Evolutionary conservation across 2,329 filamentous ascomycete genomes (phyloP).

Genomic region (Acephala macrosclerotiorum): DNA sequence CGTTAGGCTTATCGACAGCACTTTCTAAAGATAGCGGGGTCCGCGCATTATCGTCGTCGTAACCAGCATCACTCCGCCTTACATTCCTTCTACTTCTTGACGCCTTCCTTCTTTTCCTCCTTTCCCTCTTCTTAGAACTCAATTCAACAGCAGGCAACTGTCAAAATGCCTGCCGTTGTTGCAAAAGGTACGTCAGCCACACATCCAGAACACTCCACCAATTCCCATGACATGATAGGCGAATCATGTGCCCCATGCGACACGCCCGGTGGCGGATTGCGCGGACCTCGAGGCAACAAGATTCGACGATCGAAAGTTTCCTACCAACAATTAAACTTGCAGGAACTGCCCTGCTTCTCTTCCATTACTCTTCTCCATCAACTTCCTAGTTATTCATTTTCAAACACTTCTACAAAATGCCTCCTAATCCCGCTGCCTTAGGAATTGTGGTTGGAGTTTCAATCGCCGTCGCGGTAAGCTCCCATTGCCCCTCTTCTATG

Average conservation of each 20-base stretch:
- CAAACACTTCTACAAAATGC: conserved; percentile 35
- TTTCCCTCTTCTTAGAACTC: neutral
- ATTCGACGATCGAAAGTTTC: neutral
- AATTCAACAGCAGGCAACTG: conserved; percentile 16
- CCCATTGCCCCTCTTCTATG: conserved; percentile 1
- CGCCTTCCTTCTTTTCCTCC: neutral
- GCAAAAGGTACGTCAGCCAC: conserved; percentile 40
- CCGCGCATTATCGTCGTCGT: conserved; percentile 4
- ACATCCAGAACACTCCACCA: conserved; percentile 7
- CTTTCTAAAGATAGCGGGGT: conserved; percentile 2
- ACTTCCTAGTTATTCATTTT: conserved; percentile 13
- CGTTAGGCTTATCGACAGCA: neutral
- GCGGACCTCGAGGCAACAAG: conserved; percentile 25
- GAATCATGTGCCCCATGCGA: conserved; percentile 22
- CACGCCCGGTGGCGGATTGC: conserved; percentile 15
- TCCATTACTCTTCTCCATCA: conserved; percentile 2
- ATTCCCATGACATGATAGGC: conserved; percentile 25
- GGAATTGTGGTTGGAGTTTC: conserved; percentile 44
- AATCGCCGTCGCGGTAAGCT: conserved; percentile 43
- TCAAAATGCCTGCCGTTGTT: conserved; percentile 40
- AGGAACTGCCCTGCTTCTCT: neutral
- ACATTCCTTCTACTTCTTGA: neutral
- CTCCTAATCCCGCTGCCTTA: conserved; percentile 43
- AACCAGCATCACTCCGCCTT: neutral
- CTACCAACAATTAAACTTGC: neutral